Percentiles rank a stretch among this genome's conserved stretches.
Evolutionary conservation across 148 eudicot species (phyloP).

Genomic region (Nepenthes gracilis): DNA sequence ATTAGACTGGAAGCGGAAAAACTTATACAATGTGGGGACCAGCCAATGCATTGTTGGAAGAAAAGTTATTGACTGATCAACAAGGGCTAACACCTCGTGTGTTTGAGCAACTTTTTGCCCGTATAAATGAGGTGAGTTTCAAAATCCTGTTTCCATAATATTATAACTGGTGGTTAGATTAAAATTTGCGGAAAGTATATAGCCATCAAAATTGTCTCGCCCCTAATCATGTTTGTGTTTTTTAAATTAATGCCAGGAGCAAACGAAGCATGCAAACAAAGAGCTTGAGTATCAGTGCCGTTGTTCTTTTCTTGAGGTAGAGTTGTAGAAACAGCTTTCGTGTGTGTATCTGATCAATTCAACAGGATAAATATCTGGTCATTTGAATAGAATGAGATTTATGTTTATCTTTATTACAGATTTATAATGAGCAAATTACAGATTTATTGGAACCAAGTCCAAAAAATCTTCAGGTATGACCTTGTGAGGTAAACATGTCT

Average conservation of each 20-base stretch:
- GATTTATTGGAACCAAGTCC: constrained; percentile 89
- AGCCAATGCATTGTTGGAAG: constrained; percentile 76
- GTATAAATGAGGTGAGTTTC: constrained; percentile 62
- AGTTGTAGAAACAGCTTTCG: constrained; percentile 2
- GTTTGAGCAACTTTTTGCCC: constrained; percentile 62
- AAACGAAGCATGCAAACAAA: constrained; percentile 65
- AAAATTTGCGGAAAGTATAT: not conserved
- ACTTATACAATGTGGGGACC: constrained; percentile 99
- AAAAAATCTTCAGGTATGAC: constrained; percentile 70
- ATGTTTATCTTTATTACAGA: constrained; percentile 29
- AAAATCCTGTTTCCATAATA: not conserved
- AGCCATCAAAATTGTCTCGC: constrained; percentile 1
- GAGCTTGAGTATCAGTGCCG: constrained; percentile 84
- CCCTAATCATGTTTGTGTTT: constrained; percentile 9
- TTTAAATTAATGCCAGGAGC: constrained; percentile 39
- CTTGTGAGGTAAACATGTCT: constrained; percentile 2
- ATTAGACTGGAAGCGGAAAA: constrained; percentile 95
- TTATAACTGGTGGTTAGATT: not conserved
- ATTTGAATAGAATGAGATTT: not conserved
- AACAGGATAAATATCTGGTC: not conserved
- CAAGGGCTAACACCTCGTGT: constrained; percentile 95
- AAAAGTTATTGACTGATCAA: constrained; percentile 46
- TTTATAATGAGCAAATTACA: constrained; percentile 91
- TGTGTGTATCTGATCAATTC: no score
- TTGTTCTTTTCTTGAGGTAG: constrained; percentile 96